Evolutionary conservation across 1,284 basidiomycete genomes (phyloP), one percentile per base, ranked within the genome.

Genomic region (Tylopilus orsonianus): DNA sequence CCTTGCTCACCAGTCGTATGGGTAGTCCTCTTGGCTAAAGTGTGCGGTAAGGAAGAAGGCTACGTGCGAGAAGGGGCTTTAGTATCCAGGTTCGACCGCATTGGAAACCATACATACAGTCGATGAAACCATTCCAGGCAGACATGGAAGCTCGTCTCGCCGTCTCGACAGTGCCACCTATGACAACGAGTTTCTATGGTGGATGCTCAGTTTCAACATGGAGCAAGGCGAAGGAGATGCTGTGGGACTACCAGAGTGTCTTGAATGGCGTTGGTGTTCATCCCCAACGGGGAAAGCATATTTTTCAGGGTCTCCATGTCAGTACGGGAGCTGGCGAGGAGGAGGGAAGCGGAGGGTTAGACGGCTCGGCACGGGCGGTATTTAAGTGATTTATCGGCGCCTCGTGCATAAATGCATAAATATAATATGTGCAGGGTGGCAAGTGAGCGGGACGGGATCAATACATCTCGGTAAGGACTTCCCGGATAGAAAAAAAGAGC

Each of bases 21-120:
- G 87, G 56, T 89, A 90, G 59, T 91, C 89, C 56, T 90, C 88
- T 59, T 90, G 83, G 57, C 80, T 87, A 58, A 91, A 91, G 59
- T 90, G 87, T 0, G 89, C 88, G 13, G 89, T 91, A 49, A 91
- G 75, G 75, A 90, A 91, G 75, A 91, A 91, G 0, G 87, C 87
- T 90, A 61, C 40, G n/a, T n/a, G n/a, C n/a, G 40, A 30, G 8
- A 41, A 18, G 10, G 8, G 24, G n/a, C 6, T 69, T n/a, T 3
- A 59, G 46, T 2, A 18, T 39, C 9, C 18, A 5, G 8, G 33
- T n/a, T n/a, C 5, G 32, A 30, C 8, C 12, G 24, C n/a, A 16
- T 34, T 32, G 38, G 13, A n/a, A 13, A 33, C 7, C 2, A 4
- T 0, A 65, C 84, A 60, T 64, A 90, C 88, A 91, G 63, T 91